These are phyloP conservation scores for Calonectria naviculata DNA, from an alignment of 2,329 filamentous ascomycete species.

Conservation along the genomic window DNA sequence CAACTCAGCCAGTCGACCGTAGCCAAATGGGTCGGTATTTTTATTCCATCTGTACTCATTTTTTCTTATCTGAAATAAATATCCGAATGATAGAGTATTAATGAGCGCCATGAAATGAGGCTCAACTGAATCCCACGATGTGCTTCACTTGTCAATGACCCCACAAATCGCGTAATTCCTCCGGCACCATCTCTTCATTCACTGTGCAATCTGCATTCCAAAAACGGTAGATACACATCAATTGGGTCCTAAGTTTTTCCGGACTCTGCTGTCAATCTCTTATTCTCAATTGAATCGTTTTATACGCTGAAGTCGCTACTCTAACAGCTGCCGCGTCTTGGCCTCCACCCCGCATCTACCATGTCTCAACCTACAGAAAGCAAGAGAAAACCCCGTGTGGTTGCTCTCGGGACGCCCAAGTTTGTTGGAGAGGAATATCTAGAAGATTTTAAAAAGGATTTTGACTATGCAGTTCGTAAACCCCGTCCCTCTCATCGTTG, in stretches of 20 bases:
- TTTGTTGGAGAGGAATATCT: slow-evolving; percentile 53
- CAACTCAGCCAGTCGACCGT: too few species aligned
- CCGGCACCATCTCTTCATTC: background rate
- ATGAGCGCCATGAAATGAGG: too few species aligned
- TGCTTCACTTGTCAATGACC: background rate
- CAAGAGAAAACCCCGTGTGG: slow-evolving; percentile 50
- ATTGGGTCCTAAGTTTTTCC: too few species aligned
- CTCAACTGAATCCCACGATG: background rate
- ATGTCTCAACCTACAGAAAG: slow-evolving; percentile 6
- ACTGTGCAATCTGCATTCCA: background rate
- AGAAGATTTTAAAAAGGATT: slow-evolving; percentile 49
- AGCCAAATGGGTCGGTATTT: too few species aligned
- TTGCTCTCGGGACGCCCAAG: slow-evolving; percentile 52
- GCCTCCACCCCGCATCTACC: background rate
- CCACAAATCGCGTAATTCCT: slow-evolving; percentile 5
- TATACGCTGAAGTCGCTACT: too few species aligned
- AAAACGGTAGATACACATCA: background rate
- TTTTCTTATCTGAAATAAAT: background rate
- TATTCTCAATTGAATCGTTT: background rate
- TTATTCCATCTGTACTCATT: too few species aligned
- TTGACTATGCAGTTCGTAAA: slow-evolving; percentile 48
- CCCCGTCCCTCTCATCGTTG: accelerated
- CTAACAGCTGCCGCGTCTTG: background rate
- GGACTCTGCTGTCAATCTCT: background rate
- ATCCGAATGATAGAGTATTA: background rate